phyloP scores from a whole-genome alignment of 2,329 filamentous ascomycete species.

The Penicillium sp. region DNA sequence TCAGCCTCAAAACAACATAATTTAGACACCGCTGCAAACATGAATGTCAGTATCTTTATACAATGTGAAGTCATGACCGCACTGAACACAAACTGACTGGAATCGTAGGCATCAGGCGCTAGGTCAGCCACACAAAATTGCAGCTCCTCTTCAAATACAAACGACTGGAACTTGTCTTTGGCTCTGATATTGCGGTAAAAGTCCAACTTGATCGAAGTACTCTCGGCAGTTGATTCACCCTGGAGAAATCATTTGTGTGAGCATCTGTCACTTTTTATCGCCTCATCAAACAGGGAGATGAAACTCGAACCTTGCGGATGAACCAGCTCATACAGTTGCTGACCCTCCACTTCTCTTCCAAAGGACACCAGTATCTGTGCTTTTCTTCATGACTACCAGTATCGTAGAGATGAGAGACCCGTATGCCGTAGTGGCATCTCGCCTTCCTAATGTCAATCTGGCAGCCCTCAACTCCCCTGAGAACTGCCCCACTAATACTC shows the following conservation, averaged over 20 bases:
- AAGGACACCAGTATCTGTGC: slow-evolving; percentile 3
- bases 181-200: neutral
- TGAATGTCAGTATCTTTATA: neutral
- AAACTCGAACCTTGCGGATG: slow-evolving; percentile 16
- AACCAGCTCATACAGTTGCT: slow-evolving; percentile 14
- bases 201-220: slow-evolving; percentile 8
- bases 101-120: slow-evolving; percentile 3
- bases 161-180: accelerated
- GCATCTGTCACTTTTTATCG: neutral
- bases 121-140: slow-evolving; percentile 3
- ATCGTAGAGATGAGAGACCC: accelerated
- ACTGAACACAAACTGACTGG: neutral
- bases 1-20: slow-evolving; percentile 18
- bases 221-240: slow-evolving; percentile 15
- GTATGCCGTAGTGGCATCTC: slow-evolving; percentile 15
- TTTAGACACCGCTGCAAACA: slow-evolving; percentile 4
- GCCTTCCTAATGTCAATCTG: slow-evolving; percentile 17
- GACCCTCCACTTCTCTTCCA: slow-evolving; percentile 8
- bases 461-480: slow-evolving; percentile 20
- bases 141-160: neutral
- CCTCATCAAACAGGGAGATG: too few species aligned
- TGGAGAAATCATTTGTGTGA: neutral
- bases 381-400: neutral
- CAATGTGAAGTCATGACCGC: too few species aligned
- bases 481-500: slow-evolving; percentile 19